Conservation (phyloP, 1,284 basidiomycete genomes). For the Bjerkandera adusta region DNA sequence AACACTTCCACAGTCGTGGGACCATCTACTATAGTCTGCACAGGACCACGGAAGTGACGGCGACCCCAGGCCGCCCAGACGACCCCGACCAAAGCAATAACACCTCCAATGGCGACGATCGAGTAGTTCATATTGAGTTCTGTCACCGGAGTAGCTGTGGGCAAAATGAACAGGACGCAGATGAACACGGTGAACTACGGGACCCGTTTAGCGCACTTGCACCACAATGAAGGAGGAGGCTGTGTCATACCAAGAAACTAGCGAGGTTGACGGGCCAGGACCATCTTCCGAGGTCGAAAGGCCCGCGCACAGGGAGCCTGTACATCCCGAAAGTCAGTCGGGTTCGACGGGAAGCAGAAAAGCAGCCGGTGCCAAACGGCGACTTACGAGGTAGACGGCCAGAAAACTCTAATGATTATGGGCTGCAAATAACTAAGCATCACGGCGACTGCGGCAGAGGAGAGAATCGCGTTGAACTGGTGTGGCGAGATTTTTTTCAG, state of each 20-base stretch:
- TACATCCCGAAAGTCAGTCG: neutral
- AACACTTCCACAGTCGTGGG: too few relatives aligned
- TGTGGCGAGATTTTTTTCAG: too few relatives aligned
- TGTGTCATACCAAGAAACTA: conserved; percentile 40
- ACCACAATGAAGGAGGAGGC: neutral
- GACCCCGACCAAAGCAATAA: conserved; percentile 38
- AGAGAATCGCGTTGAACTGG: conserved; percentile 56
- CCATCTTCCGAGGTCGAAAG: conserved; percentile 52
- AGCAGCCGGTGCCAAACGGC: neutral
- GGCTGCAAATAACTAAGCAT: conserved; percentile 61
- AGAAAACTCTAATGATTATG: conserved; percentile 57
- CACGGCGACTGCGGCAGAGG: conserved; percentile 54
- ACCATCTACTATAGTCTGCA: conserved; percentile 14
- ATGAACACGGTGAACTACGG: conserved; percentile 51
- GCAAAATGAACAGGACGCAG: conserved; percentile 57
- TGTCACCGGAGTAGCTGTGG: conserved; percentile 59
- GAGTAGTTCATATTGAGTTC: conserved; percentile 64
- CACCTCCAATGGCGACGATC: conserved; percentile 47
- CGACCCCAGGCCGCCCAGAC: conserved; percentile 43
- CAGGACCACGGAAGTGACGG: conserved; percentile 30
- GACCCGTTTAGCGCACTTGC: neutral
- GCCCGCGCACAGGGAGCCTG: conserved; percentile 47
- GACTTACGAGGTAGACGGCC: conserved; percentile 46
- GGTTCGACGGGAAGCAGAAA: neutral
- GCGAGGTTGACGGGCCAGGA: conserved; percentile 51